Evolutionary conservation across 1,284 basidiomycete species (phyloP).

Genomic region (Malassezia furfur): DNA sequence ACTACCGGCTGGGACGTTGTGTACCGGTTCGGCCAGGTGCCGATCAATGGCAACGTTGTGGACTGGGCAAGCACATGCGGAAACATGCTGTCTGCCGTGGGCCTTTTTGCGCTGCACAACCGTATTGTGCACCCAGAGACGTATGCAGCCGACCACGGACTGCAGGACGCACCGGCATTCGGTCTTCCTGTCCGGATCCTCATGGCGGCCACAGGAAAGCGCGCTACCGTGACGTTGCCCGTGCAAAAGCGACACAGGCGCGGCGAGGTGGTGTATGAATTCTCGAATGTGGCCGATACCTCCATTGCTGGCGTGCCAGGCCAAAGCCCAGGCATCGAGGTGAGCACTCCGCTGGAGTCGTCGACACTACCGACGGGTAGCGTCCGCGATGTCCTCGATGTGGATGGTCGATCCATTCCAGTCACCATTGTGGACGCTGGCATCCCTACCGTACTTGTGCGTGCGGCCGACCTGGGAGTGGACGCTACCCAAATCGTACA

Average conservation of each 20-base stretch:
- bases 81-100: constrained; percentile 42
- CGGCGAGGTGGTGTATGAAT: constrained; percentile 14
- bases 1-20: constrained; percentile 33
- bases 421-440: constrained; percentile 39
- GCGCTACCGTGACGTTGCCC: constrained; percentile 29
- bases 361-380: constrained; percentile 25
- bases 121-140: constrained; percentile 5
- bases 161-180: constrained; percentile 7
- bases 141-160: constrained; percentile 4
- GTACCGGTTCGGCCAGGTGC: constrained; percentile 46
- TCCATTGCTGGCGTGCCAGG: constrained; percentile 45
- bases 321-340: constrained; percentile 27
- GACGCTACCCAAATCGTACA: constrained; percentile 9
- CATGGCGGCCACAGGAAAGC: constrained; percentile 30
- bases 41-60: constrained; percentile 24
- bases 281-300: constrained; percentile 21
- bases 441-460: constrained; percentile 38
- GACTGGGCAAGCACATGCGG: constrained; percentile 46
- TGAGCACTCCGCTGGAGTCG: constrained; percentile 32
- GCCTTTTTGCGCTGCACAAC: constrained; percentile 26
- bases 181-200: constrained; percentile 25
- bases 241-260: constrained; percentile 9
- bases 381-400: constrained; percentile 20
- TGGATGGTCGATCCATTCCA: constrained; percentile 17
- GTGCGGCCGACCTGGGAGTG: constrained; percentile 18